Evolutionary conservation across 805 yeast species (phyloP), one percentile per base, ranked within the genome.

Genomic region (Brettanomyces sp.): DNA sequence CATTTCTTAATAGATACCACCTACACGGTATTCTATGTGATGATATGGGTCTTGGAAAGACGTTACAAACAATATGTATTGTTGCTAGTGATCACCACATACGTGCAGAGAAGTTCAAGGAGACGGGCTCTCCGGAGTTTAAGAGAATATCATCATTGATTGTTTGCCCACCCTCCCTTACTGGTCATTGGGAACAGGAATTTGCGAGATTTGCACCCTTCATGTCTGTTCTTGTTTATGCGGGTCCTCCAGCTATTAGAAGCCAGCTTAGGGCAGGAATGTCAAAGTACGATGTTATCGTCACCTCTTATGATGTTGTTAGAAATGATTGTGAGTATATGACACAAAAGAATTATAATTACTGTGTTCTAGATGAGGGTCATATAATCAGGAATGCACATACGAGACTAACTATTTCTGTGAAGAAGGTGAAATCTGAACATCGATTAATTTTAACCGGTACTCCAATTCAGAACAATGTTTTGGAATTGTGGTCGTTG

Each of bases 141-240:
- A 72, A 95, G 49, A 81, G 76, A 32, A 69, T 93, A 23, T 95
- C 98, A 1, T 79, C 96, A 0, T 67, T 93, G 53, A 80, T 93
- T 42, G 77, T 93, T 14, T 93, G 99, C 67, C 99, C 99, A 1
- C 97, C 99, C 0, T 88, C 98, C 1, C 76, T 93, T 54, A 90
- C 97, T 2, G 99, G 99, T 22, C 99, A 93, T 65, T 93, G 99
- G 99, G 95, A 88, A 61, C 96, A 88, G 60, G 99, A 93, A 64
- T 71, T 93, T 53, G 77, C 79, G 49, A 89, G 85, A 51, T 93
- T 89, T 62, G 85, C 97, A 0, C 96, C 98, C 39, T 84, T 85
- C 52, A 69, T 93, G 67, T 80, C 77, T 39, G 85, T 87, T 4
- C 61, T 86, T 25, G 93, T 88, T 3, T 91, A 91, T 64, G 96